phyloP scores from a whole-genome alignment of 2,329 filamentous ascomycete species.

The Penicillium crustosum region DNA sequence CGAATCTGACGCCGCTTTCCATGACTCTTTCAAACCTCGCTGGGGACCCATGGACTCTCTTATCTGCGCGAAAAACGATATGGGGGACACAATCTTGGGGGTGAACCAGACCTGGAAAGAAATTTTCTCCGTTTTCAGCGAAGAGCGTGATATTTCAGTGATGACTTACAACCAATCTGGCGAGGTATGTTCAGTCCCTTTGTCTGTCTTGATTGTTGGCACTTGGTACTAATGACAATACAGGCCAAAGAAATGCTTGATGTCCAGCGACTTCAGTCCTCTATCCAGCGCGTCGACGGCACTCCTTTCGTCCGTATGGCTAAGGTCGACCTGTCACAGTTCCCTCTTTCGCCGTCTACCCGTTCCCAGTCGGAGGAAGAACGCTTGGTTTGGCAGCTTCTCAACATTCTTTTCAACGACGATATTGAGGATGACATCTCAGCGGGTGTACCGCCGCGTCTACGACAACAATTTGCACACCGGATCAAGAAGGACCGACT shows the following conservation, averaged over 20 bases:
- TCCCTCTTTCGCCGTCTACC: constrained; percentile 30
- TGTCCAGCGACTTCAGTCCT: constrained; percentile 36
- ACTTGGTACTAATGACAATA: not conserved
- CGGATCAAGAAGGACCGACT: constrained; percentile 52
- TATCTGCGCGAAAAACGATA: constrained; percentile 58
- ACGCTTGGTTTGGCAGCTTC: constrained; percentile 74
- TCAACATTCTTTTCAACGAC: constrained; percentile 83
- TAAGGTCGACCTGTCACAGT: constrained; percentile 36
- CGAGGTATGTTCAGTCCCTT: constrained; percentile 20
- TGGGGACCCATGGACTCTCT: constrained; percentile 77
- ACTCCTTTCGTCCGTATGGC: constrained; percentile 56
- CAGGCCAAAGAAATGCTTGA: constrained; percentile 35
- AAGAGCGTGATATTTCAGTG: constrained; percentile 35
- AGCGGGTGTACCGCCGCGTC: constrained; percentile 39
- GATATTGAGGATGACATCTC: constrained; percentile 49
- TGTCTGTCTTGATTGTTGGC: too few relatives aligned
- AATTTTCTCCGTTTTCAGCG: constrained; percentile 48
- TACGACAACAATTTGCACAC: constrained; percentile 41
- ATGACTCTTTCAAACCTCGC: constrained; percentile 71
- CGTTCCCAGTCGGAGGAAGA: constrained; percentile 37
- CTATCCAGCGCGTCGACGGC: constrained; percentile 54
- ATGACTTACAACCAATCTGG: constrained; percentile 25
- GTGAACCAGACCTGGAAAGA: constrained; percentile 51
- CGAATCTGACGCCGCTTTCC: constrained; percentile 65
- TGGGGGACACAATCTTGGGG: constrained; percentile 21